Evolutionary conservation across 1,284 basidiomycete genomes (phyloP), one percentile per base, ranked within the genome.

Genomic region (Calocybe gambosa): DNA sequence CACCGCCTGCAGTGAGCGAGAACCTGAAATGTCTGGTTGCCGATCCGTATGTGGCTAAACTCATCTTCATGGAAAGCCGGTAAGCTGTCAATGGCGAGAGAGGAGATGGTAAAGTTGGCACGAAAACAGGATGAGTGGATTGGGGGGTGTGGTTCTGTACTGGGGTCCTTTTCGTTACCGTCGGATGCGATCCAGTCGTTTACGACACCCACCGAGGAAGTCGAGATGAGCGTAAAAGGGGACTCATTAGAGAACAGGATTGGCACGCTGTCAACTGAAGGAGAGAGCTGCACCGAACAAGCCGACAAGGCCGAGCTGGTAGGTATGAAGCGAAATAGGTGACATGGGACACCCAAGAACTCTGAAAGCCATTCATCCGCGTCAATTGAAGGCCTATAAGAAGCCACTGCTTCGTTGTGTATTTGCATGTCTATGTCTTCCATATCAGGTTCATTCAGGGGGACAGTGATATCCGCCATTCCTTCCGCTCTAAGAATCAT

Each of bases 191-290:
- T 40, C 51, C 51, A 52, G 31, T 38, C 13, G 23, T 43, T 47
- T 9, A 52, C 36, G 18, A 23, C 13, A 23, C 47, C 37, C 18
- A 50, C 43, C 33, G 51, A 52, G 16, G 43, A 42, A 1, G 45
- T 42, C 8, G 51, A 50, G 20, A 52, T 52, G 38, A 52, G 51
- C 5, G 48, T 52, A 26, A 52, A 52, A 5, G 51, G 48, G 1
- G 48, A 50, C 31, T 52, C 51, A n/a, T 52, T 52, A 4, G 51
- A 52, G 18, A 52, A 52, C 21, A 52, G 21, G 9, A 50, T 49
- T 1, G 50, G 45, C n/a, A 26, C 16, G 34, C 29, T 37, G n/a
- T 25, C 28, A 26, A 19, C 8, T 1, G 28, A 13, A 36, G 45
- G 19, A 7, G 45, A 31, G 6, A 36, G 20, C 43, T 5, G 9